Evolutionary conservation across 495 filamentous ascomycete species (phyloP).

Genomic region (Penicillium bialowiezense): DNA sequence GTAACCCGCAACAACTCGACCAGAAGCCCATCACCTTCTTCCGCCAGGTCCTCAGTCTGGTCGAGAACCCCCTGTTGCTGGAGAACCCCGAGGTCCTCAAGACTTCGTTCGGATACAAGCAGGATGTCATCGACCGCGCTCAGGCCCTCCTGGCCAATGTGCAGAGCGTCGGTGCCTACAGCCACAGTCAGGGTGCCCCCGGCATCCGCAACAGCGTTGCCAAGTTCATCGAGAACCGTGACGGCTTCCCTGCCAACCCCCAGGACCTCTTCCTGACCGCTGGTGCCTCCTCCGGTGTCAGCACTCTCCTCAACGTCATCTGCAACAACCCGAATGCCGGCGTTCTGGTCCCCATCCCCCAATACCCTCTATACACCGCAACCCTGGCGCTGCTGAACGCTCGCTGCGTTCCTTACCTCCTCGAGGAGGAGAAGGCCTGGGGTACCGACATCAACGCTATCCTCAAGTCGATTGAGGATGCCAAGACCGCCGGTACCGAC

Average conservation of each 20-base stretch:
- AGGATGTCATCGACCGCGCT: constrained; percentile 84
- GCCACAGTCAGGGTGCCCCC: constrained; percentile 83
- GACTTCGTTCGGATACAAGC: constrained; percentile 70
- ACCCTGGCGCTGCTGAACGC: constrained; percentile 85
- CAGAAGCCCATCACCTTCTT: constrained; percentile 99
- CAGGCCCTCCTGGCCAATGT: constrained; percentile 73
- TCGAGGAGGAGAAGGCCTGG: constrained; percentile 84
- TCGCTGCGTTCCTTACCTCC: constrained; percentile 83
- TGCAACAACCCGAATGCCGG: constrained; percentile 76
- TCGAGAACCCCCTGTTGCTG: constrained; percentile 84
- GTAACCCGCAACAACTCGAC: constrained; percentile 97
- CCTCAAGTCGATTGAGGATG: constrained; percentile 63
- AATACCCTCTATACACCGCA: constrained; percentile 97
- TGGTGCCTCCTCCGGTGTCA: constrained; percentile 92
- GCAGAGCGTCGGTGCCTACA: constrained; percentile 93
- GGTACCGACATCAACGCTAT: constrained; percentile 81
- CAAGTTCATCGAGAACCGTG: constrained; percentile 85
- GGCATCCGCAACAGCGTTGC: constrained; percentile 86
- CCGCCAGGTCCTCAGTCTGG: constrained; percentile 90
- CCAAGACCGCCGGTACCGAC: constrained; percentile 72
- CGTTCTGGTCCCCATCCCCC: constrained; percentile 90
- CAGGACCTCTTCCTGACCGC: constrained; percentile 80
- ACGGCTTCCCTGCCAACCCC: constrained; percentile 79
- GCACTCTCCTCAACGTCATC: constrained; percentile 86
- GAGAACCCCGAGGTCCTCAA: constrained; percentile 70